Evolutionary conservation across 2,329 filamentous ascomycete species (phyloP).

Genomic region (Macrophomina pseudophaseolina): DNA sequence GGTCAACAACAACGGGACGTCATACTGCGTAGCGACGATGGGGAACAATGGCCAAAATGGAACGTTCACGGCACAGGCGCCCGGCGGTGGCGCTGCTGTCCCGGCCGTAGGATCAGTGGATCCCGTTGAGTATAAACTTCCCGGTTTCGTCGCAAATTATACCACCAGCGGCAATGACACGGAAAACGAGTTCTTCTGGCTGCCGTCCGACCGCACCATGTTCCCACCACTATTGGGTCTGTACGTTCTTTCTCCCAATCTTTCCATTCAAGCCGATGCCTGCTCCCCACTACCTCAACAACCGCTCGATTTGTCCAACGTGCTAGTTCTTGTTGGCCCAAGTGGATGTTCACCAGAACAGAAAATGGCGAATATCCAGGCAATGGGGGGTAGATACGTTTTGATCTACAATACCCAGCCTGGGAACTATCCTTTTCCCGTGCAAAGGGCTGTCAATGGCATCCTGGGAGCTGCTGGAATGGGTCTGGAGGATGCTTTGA

Average conservation of each 20-base stretch:
- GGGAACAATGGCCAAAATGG: constrained; percentile 8
- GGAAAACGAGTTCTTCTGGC: background rate
- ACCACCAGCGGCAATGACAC: background rate
- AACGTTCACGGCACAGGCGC: background rate
- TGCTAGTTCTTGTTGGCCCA: background rate
- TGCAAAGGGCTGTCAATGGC: background rate
- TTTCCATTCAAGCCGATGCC: background rate
- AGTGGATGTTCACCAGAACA: background rate
- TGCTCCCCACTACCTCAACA: background rate
- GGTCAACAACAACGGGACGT: background rate
- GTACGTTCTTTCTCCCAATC: background rate
- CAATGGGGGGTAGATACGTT: background rate
- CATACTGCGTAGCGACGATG: background rate
- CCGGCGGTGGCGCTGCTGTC: background rate
- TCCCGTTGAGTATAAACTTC: background rate
- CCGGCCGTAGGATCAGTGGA: background rate
- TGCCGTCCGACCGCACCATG: background rate
- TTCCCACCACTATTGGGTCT: background rate
- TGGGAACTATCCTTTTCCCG: background rate
- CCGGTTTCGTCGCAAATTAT: background rate
- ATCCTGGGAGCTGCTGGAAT: background rate
- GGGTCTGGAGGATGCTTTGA: background rate
- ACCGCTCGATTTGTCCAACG: background rate
- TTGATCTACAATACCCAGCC: background rate
- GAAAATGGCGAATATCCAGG: background rate